A percentile compares a stretch with the other conserved stretches of the same genome.
Conservation (phyloP, 2,329 filamentous ascomycete genomes). For the Fusarium sp. region DNA sequence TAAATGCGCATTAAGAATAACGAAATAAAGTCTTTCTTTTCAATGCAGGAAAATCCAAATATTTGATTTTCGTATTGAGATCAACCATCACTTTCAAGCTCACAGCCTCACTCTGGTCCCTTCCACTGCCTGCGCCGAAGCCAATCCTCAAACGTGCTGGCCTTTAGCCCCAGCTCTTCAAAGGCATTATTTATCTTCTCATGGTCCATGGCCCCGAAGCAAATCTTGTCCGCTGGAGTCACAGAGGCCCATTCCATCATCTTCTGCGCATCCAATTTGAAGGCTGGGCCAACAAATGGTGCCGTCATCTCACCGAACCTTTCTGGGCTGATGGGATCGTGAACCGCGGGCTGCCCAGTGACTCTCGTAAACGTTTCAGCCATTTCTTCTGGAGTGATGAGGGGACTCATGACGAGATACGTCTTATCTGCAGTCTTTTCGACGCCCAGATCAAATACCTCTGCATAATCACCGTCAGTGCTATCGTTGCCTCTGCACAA, state of each 20-base stretch:
- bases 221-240: neutral
- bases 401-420: constrained; percentile 2
- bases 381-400: neutral
- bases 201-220: neutral
- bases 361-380: neutral
- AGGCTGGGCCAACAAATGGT: neutral
- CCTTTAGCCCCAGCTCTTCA: neutral
- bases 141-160: neutral
- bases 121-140: neutral
- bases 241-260: constrained; percentile 8
- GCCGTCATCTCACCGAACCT: neutral
- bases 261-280: neutral
- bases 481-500: no score
- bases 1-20: no score
- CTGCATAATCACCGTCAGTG: neutral
- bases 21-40: no score
- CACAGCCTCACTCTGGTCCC: neutral
- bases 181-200: rapidly evolving
- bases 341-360: neutral
- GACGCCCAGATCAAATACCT: neutral
- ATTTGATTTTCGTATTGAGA: no score
- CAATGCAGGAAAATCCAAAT: no score
- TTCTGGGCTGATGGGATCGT: neutral
- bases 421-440: neutral
- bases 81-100: no score